Evolutionary conservation across 2,329 filamentous ascomycete species (phyloP), one percentile per base, ranked within the genome.

Genomic region (Cercospora sp.): DNA sequence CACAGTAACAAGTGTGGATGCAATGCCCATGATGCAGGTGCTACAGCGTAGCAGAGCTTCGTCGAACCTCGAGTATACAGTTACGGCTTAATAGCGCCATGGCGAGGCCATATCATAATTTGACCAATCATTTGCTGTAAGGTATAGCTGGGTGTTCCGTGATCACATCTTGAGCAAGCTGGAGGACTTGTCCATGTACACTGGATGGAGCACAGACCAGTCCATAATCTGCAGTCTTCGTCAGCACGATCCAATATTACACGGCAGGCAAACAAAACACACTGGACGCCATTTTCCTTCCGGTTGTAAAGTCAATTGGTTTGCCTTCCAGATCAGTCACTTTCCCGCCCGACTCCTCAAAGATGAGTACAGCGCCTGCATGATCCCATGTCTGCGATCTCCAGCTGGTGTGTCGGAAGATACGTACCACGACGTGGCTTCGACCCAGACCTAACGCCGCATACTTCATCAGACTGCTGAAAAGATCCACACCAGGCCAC

Each of bases 281-380:
- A 72, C 72, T 73, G 18, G 63, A 68, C 31, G 71, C 65, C 71
- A 74, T 73, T 30, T 74, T 74, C 45, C 73, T 69, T 6, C 73
- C 73, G 18, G 68, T 65, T 10, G 71, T 69, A 71, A 85, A 85
- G 67, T 85, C 82, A 36, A 87, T 82, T 3, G 78, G 72, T 40
- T 79, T 82, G 1, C 85, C 85, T 31, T 84, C 75, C 55, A 86
- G 75, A 74, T 87, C 85, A 2, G 80, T 83, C 26, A 87, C 81
- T 60, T 79, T 77, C 8, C 82, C 83, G 6, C 85, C 85, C 1
- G 82, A 79, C 51, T 69, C 64, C 20, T 67, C 62, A 16, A 63
- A 65, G 26, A 69, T 67, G 16, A 66, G 23, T 8, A 69, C 45
- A 0, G 84, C 85, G 5, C 84, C 85, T 1, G 83, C 83, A 74